phyloP scores from a whole-genome alignment of 164 flowering plant species.

The Liriodendron chinense region DNA sequence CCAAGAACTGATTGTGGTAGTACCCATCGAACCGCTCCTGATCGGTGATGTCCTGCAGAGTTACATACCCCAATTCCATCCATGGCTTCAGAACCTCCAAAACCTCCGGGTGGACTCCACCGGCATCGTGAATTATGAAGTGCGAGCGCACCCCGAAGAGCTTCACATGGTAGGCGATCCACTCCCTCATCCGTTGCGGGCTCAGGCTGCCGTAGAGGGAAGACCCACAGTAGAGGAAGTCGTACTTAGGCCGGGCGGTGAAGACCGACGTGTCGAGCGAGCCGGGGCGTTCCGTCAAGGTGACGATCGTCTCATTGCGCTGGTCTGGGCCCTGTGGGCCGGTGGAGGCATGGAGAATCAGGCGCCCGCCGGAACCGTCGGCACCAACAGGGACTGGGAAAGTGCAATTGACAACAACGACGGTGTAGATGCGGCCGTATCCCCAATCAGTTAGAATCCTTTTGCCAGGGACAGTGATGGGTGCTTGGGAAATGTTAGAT shows the following conservation, averaged over 20 bases:
- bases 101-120: constrained; percentile 83
- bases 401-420: constrained; percentile 83
- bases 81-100: constrained; percentile 81
- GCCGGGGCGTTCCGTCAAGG: constrained; percentile 46
- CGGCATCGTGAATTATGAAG: constrained; percentile 89
- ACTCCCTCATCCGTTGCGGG: constrained; percentile 84
- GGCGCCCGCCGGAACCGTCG: constrained; percentile 54
- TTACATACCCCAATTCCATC: constrained; percentile 89
- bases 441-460: constrained; percentile 91
- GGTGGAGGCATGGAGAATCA: constrained; percentile 51
- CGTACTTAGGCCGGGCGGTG: constrained; percentile 44
- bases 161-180: constrained; percentile 87
- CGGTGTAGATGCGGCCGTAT: constrained; percentile 89
- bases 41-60: constrained; percentile 75
- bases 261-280: constrained; percentile 30
- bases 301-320: constrained; percentile 44
- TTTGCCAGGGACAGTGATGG: constrained; percentile 26
- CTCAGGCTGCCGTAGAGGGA: constrained; percentile 72
- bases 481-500: background rate
- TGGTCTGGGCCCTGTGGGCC: constrained; percentile 47
- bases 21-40: constrained; percentile 92
- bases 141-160: constrained; percentile 71
- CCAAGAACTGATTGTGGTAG: constrained; percentile 91
- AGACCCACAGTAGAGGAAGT: constrained; percentile 86
- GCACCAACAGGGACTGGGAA: constrained; percentile 44